Evolutionary conservation across 805 yeast genomes (phyloP).

Genomic region (Ogataea ramenticola): DNA sequence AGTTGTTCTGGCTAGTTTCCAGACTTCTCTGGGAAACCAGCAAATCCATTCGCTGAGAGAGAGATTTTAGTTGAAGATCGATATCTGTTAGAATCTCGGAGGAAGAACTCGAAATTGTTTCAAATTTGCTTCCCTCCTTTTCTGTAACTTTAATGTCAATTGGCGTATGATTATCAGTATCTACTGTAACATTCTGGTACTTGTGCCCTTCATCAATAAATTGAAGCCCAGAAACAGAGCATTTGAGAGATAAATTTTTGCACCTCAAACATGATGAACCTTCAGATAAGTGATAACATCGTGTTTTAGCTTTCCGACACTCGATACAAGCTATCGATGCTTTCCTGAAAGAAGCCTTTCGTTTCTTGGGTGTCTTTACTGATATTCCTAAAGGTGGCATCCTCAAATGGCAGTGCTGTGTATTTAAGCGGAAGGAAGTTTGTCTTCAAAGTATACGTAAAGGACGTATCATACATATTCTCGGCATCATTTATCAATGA

Average conservation of each 20-base stretch:
- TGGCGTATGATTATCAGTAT: background rate
- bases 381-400: no score
- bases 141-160: background rate
- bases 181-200: background rate
- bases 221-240: constrained; percentile 6
- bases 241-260: constrained; percentile 14
- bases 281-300: constrained; percentile 16
- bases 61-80: background rate
- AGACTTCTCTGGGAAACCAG: background rate
- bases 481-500: no score
- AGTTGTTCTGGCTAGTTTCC: background rate
- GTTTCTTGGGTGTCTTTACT: background rate
- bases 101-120: background rate
- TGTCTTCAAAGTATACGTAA: no score
- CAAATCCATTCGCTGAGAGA: background rate
- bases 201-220: background rate
- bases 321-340: constrained; percentile 16
- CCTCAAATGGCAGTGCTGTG: background rate
- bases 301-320: constrained; percentile 19
- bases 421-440: background rate
- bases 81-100: background rate
- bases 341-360: constrained; percentile 11
- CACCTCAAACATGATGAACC: constrained; percentile 21
- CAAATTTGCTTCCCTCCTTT: background rate
- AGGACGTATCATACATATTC: no score